Percentiles rank a stretch among this genome's conserved stretches.
Evolutionary conservation across 2,329 filamentous ascomycete species (phyloP).

Genomic region (Hypoxylon sp.): DNA sequence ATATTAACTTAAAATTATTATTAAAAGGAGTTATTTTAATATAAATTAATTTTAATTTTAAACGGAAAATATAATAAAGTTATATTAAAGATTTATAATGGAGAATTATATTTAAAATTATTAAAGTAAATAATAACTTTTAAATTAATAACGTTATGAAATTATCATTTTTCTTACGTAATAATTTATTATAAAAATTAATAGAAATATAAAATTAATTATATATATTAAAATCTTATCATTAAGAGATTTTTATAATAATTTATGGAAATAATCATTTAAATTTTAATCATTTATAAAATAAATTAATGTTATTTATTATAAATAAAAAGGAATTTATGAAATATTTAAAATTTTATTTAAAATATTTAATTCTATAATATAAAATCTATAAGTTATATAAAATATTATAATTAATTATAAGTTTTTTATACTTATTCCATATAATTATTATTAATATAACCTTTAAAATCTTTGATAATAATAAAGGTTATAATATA

Average conservation of each 20-base stretch:
- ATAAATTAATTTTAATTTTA: background rate
- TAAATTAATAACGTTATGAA: background rate
- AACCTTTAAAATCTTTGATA: background rate
- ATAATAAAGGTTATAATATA: background rate
- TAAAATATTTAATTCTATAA: no score
- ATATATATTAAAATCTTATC: background rate
- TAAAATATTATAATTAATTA: background rate
- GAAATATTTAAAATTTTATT: no score
- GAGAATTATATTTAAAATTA: background rate
- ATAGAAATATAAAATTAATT: background rate
- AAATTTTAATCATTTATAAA: background rate
- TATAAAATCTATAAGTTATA: background rate
- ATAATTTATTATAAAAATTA: background rate
- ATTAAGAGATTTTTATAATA: background rate
- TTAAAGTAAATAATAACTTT: background rate
- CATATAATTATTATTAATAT: background rate
- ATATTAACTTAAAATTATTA: background rate
- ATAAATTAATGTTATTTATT: background rate
- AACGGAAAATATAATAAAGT: background rate
- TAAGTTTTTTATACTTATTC: background rate
- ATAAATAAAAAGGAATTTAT: background rate
- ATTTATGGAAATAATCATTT: no score
- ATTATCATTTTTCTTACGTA: background rate
- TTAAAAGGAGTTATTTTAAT: background rate
- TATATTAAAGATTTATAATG: background rate